Conservation (phyloP, 208 protist species). For the Zelonia costaricensis region DNA sequence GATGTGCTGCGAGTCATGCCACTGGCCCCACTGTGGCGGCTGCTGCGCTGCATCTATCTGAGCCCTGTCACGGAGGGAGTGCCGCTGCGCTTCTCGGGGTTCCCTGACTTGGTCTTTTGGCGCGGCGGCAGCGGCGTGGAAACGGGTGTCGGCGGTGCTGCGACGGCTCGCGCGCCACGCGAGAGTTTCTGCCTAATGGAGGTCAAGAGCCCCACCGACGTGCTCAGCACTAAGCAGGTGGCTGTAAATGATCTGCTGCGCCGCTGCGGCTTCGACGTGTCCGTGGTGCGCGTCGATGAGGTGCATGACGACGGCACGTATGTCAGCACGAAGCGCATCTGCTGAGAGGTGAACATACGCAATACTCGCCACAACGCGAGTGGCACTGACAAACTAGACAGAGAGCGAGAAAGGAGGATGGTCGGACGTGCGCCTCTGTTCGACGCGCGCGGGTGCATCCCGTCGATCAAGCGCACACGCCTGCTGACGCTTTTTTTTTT, state of each 20-base stretch:
- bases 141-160: not conserved
- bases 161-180: no score
- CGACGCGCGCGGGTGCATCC: no score
- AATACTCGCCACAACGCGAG: no score
- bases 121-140: not conserved
- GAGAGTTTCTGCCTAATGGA: conserved; percentile 64
- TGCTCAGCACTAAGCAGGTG: conserved; percentile 69
- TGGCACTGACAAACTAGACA: no score
- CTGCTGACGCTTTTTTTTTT: no score
- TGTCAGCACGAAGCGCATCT: conserved; percentile 22
- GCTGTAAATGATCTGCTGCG: conserved; percentile 63
- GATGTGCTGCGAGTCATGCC: conserved; percentile 56
- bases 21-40: conserved; percentile 42
- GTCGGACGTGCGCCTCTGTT: no score
- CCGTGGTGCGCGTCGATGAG: conserved; percentile 93
- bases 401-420: no score
- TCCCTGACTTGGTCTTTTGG: conserved; percentile 84
- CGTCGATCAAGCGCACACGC: no score
- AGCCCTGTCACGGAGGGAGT: conserved; percentile 50
- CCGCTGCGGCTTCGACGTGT: conserved; percentile 72
- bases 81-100: conserved; percentile 59
- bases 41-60: conserved; percentile 65
- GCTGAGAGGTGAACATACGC: no score
- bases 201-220: conserved; percentile 78
- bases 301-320: conserved; percentile 19